Base-by-base conservation (phyloP, 2,329 filamentous ascomycete genomes). In the Calcarisporium arbuscula region DNA sequence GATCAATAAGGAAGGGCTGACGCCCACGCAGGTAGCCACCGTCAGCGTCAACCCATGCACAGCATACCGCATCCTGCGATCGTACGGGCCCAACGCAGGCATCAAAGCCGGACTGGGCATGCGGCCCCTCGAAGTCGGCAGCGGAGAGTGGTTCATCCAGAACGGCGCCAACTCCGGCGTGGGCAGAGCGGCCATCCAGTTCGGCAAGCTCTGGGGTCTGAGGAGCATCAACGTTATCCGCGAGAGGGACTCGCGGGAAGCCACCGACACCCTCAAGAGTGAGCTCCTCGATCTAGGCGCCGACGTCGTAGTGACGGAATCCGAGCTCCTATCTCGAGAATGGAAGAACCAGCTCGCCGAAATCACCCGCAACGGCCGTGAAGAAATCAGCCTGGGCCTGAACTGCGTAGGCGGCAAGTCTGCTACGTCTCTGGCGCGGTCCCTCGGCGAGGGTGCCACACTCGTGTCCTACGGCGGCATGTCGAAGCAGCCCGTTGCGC, bases 101-200 rank as follows among this genome's bases (percentile, higher is more conserved):
- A 54, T 67, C 39, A 59, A 64, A 34, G 57, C 67, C 9, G 63
- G 60, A 3, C 46, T 72, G 31, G 65, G 64, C 36, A 67, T 73
- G 53, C 51, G 53, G 8, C 54, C 62, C 9, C 67, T 68, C 32
- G 57, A 62, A 30, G 51, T 61, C 16, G 67, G 65, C 32, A 68
- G 67, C 38, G 67, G 89, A 35, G 82, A 94, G 37, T 98, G 90
- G 89, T 86, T 95, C 54, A 80, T 98, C 30, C 92, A 98, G 62
- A 98, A 98, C 57, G 92, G 90, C 7, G 92, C 90, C 25, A 98
- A 98, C 61, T 87, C 80, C 27, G 92, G 88, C 9, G 92, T 98
- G 12, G 92, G 92, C 2, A 71, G 92, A 25, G 85, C 89, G 4
- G 90, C 87, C 9, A 92, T 96, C 45, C 92, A 98, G 63, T 68